These are phyloP conservation scores for Erythrophleum ivorense DNA, from an alignment of 331 rosid genomes.

Conservation along the genomic window DNA sequence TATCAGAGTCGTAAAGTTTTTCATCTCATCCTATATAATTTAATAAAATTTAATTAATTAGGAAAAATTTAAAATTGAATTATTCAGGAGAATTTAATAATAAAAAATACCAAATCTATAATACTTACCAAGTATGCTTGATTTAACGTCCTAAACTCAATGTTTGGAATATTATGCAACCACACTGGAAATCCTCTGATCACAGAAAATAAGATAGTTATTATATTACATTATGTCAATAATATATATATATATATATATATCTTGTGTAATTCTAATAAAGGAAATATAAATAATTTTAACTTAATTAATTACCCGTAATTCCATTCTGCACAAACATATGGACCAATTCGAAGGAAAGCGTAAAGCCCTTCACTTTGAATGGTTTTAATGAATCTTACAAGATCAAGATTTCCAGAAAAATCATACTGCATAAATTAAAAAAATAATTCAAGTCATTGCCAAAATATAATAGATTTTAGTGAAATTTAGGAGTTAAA, in stretches of 20 bases:
- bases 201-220: neutral
- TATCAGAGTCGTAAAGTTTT: neutral
- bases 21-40: neutral
- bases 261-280: too few relatives aligned
- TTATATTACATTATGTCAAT: neutral
- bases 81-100: neutral
- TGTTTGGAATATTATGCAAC: conserved; percentile 1
- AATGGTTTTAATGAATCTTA: neutral
- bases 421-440: neutral
- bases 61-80: neutral
- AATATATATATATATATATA: too few relatives aligned
- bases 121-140: neutral
- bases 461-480: neutral
- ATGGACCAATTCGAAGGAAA: conserved; percentile 2
- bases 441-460: neutral
- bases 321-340: conserved; percentile 8
- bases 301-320: neutral
- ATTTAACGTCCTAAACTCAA: neutral
- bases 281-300: neutral
- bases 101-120: neutral
- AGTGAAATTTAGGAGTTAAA: neutral
- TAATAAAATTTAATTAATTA: neutral
- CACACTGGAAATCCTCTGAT: conserved; percentile 1
- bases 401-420: conserved; percentile 1
- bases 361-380: neutral